phyloP scores from a whole-genome alignment of 257 asterid genomes.

The Solanum clarkiae region DNA sequence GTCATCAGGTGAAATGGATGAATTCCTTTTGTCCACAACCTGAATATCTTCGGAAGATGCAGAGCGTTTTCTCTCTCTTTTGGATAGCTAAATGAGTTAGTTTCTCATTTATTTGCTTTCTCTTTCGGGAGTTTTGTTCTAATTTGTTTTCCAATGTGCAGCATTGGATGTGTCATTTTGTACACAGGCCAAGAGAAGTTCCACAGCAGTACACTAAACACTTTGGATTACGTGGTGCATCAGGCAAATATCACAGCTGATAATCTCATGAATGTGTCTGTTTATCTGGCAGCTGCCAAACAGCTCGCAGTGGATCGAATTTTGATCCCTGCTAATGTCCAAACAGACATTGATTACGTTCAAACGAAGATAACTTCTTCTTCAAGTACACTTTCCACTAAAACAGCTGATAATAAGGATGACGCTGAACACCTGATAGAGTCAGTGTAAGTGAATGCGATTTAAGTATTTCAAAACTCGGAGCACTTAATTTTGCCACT shows the following conservation, averaged over 20 bases:
- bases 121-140: not conserved
- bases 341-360: slow-evolving; percentile 54
- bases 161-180: slow-evolving; percentile 2
- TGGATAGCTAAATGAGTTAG: not conserved
- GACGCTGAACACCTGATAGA: slow-evolving; percentile 35
- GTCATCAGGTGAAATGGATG: not conserved
- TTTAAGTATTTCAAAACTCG: not conserved
- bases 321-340: slow-evolving; percentile 51
- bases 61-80: not conserved
- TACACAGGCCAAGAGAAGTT: slow-evolving; percentile 18
- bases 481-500: not conserved
- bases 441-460: slow-evolving; percentile 39
- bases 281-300: slow-evolving; percentile 17
- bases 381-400: slow-evolving; percentile 45
- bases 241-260: slow-evolving; percentile 10
- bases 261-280: slow-evolving; percentile 11
- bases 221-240: slow-evolving; percentile 3
- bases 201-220: slow-evolving; percentile 16
- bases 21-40: not conserved
- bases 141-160: slow-evolving; percentile 2
- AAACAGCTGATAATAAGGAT: slow-evolving; percentile 39
- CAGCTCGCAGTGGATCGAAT: slow-evolving; percentile 37
- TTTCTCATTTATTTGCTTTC: not conserved
- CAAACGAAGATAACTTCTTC: slow-evolving; percentile 60
- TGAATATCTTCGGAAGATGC: not conserved